Evolutionary conservation across 805 yeast genomes (phyloP), one percentile per base, ranked within the genome.

Genomic region (Candida xiaguanensis): DNA sequence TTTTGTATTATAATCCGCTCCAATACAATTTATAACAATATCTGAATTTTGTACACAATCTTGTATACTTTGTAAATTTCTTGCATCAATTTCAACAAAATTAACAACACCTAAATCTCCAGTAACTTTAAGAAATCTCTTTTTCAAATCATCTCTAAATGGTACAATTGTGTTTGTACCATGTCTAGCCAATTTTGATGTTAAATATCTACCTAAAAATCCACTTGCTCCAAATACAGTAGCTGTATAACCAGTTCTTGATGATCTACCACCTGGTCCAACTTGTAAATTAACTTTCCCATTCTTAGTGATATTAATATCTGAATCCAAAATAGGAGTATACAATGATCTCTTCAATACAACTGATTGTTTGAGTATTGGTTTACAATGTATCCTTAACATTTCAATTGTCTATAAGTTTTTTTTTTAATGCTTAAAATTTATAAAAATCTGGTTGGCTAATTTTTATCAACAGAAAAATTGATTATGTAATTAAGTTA

Each of bases 91-190:
- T 62, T 87, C 95, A 47, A 85, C 78, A 59, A 80, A 82, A 64
- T 83, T 84, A 22, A 87, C 88, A 31, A 87, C 95, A 23, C 95
- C 95, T 48, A 86, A 75, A 61, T 87, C 95, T 33, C 95, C 95
- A 34, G 81, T 73, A 40, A 84, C 85, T 65, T 85, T 87, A 51
- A 87, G 70, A 55, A 83, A 85, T 53, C 95, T 75, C 62, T 74
- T 81, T 55, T 80, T 77, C 72, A 80, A 71, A 53, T 82, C 90
- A 56, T 87, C 90, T 56, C 95, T 74, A 68, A 57, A 86, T n/a
- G 95, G 95, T 16, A 78, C 81, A 36, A 85, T 77, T 7, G 83
- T 78, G 39, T 74, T 62, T 20, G 95, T 87, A 46, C 95, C 95
- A 56, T 86, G 88, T 55, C 82, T 74, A 45, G 91, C 95, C 50